phyloP scores from a whole-genome alignment of 208 protist species.

The Phytomonas francai region DNA sequence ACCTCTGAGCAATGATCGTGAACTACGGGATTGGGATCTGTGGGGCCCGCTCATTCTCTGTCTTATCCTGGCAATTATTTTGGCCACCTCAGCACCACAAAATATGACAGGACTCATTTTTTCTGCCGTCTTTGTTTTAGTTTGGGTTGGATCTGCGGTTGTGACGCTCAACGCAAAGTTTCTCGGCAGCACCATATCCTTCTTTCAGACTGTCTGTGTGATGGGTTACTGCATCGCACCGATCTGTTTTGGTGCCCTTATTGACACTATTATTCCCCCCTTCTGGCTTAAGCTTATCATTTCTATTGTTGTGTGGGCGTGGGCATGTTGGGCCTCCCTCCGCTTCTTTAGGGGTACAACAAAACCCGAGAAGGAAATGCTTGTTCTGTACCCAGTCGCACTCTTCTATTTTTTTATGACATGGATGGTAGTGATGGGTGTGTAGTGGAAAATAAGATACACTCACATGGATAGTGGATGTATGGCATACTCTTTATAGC shows the following conservation, averaged over 20 bases:
- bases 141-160: conserved; percentile 79
- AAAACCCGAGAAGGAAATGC: conserved; percentile 27
- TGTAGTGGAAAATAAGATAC: conserved; percentile 15
- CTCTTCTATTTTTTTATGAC: conserved; percentile 90
- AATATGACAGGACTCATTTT: conserved; percentile 65
- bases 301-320: conserved; percentile 42
- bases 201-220: conserved; percentile 93
- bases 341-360: conserved; percentile 81
- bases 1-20: conserved; percentile 23
- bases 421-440: conserved; percentile 78
- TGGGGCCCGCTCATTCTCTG: conserved; percentile 91
- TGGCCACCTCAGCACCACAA: conserved; percentile 26
- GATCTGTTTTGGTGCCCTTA: conserved; percentile 51
- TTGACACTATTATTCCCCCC: conserved; percentile 22
- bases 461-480: neutral
- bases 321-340: conserved; percentile 84
- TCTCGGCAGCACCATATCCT: conserved; percentile 85
- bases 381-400: conserved; percentile 88
- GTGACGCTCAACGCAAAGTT: conserved; percentile 91
- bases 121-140: conserved; percentile 82
- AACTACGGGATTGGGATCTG: conserved; percentile 85
- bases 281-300: conserved; percentile 55
- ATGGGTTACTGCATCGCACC: conserved; percentile 92
- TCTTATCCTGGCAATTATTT: conserved; percentile 69
- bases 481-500: neutral